A percentile compares a stretch with the other conserved stretches of the same genome.
Conservation (phyloP, 2,329 filamentous ascomycete genomes). For the Pestalotiopsis fici region DNA sequence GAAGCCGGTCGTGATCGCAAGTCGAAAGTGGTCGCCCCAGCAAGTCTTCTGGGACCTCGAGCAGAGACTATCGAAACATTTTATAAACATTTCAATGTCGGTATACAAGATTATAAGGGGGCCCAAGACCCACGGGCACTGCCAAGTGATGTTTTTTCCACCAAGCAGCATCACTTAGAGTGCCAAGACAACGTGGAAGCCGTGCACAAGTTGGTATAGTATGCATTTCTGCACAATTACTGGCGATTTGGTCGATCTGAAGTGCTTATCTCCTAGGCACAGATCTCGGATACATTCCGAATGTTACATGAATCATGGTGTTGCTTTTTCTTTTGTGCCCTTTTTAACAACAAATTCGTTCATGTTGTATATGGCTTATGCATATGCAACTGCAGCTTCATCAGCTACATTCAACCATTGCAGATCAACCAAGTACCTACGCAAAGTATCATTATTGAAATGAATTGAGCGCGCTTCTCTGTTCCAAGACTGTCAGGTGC, state of each 20-base stretch:
- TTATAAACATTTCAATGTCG: neutral
- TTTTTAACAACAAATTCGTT: neutral
- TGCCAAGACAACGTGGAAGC: neutral
- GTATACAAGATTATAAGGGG: neutral
- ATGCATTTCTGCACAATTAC: neutral
- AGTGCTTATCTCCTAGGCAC: neutral
- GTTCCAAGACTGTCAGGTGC: too few species aligned
- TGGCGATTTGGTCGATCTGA: neutral
- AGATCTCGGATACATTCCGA: neutral
- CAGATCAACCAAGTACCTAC: neutral
- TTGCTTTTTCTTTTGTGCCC: neutral
- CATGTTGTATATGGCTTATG: neutral
- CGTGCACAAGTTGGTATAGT: neutral
- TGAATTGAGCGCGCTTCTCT: neutral
- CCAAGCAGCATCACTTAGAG: conserved; percentile 4
- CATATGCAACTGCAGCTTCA: neutral
- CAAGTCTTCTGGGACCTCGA: neutral
- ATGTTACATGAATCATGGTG: neutral
- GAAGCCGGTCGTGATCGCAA: neutral
- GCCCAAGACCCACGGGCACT: neutral
- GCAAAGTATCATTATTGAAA: neutral
- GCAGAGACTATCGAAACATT: neutral
- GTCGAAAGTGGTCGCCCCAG: neutral
- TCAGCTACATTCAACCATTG: neutral
- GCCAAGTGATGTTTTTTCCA: neutral